Conservation (phyloP, 2,329 filamentous ascomycete species). For the Metarhizium anisopliae region DNA sequence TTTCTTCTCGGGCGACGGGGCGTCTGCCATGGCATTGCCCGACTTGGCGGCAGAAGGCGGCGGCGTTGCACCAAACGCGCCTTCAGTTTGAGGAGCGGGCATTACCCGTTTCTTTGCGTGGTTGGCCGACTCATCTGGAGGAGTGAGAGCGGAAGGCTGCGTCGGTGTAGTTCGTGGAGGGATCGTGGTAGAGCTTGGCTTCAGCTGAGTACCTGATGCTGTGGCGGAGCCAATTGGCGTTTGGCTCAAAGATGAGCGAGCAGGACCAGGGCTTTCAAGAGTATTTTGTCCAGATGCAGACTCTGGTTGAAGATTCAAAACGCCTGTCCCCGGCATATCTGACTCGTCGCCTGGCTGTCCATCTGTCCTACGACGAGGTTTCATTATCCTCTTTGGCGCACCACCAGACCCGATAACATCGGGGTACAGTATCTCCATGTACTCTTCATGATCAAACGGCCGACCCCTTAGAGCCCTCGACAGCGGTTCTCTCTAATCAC, state of each 20-base stretch:
- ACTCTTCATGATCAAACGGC: constrained; percentile 52
- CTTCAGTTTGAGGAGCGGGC: constrained; percentile 9
- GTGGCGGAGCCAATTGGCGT: constrained; percentile 17
- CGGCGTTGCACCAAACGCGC: constrained; percentile 13
- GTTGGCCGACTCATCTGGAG: constrained; percentile 41
- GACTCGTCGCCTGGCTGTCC: constrained; percentile 34
- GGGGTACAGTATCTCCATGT: constrained; percentile 51
- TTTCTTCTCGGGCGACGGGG: constrained; percentile 22
- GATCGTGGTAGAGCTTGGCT: constrained; percentile 23
- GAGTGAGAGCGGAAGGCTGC: constrained; percentile 40
- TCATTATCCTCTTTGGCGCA: constrained; percentile 50
- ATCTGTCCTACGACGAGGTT: constrained; percentile 41
- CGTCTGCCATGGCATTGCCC: constrained; percentile 20
- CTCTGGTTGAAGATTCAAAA: constrained; percentile 35
- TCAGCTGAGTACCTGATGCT: constrained; percentile 14
- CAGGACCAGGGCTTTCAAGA: constrained; percentile 17
- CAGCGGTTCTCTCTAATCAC: constrained; percentile 43
- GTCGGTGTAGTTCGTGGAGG: constrained; percentile 30
- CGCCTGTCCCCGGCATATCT: constrained; percentile 37
- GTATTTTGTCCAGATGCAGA: constrained; percentile 14
- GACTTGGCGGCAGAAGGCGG: constrained; percentile 18
- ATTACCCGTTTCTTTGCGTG: constrained; percentile 35
- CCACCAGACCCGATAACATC: constrained; percentile 52
- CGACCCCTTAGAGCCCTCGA: constrained; percentile 47
- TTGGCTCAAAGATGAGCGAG: constrained; percentile 19